Evolutionary conservation across 2,329 filamentous ascomycete species (phyloP), one percentile per base, ranked within the genome.

Genomic region (Lojkania enalia): DNA sequence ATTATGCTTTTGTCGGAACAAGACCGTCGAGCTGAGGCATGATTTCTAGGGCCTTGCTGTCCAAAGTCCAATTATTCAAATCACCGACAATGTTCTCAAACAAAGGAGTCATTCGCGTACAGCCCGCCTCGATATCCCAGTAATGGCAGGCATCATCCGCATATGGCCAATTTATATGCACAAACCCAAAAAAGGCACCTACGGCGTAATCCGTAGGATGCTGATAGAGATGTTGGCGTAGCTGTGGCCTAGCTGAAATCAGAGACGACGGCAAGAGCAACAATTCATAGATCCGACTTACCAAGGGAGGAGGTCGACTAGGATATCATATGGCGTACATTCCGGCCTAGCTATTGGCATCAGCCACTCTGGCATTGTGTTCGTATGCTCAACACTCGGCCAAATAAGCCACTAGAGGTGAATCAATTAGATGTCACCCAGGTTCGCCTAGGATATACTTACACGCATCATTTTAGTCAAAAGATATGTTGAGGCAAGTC

Each of bases 401-500:
- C 65, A 69, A 9, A 69, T 65, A 38, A 67, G 55, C 54, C 58
- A 69, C 64, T 69, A 39, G 14, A 31, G 30, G 14, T 12, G 3
- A 23, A 15, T 31, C 31, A 21, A 12, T 15, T 20, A 3, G n/a
- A 12, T 14, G 3, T 18, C 13, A 33, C 5, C 3, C 16, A 5
- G 19, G 12, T 32, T 13, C 3, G 5, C 23, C 6, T 16, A 16
- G 5, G 7, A 31, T 21, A 13, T n/a, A 64, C 65, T 40, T 60
- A 65, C 65, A 42, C 61, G 58, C 60, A 67, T 65, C 58, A 67
- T 55, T 33, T 67, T 67, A 30, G 64, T 66, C 45, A 69, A 44
- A 2, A 67, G 38, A 54, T 55, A 67, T 3, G 63, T 52, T 4
- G 63, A 66, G 13, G 65, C 65, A 33, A 69, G 47, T 20, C 64